Evolutionary conservation across 2,329 filamentous ascomycete genomes (phyloP), one percentile per base, ranked within the genome.

Genomic region (Hawksworthiomyces lignivorus): DNA sequence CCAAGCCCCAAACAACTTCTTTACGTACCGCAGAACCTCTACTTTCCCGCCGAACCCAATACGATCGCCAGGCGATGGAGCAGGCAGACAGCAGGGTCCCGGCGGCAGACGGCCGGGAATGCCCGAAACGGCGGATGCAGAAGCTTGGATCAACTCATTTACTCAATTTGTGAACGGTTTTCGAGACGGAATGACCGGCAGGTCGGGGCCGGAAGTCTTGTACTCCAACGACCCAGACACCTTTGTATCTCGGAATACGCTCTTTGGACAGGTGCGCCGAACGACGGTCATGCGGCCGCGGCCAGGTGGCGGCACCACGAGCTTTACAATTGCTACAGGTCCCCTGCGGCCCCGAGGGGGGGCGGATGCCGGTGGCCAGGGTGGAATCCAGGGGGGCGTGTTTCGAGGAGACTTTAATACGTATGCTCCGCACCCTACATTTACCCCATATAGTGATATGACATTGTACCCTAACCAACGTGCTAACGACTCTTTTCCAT

Each of bases 321-420:
- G 64, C 24, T 64, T 75, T 42, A 75, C 70, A 11, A 68, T 74
- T 40, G 64, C 67, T 26, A 64, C 65, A 18, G 62, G 59, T 14
- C 58, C 65, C 20, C 43, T 59, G 7, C 47, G 56, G 14, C 34
- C 45, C 8, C 26, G 48, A n/a, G 36, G 41, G 30, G 50, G n/a
- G n/a, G n/a, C n/a, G n/a, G n/a, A n/a, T n/a, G n/a, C n/a, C n/a
- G n/a, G n/a, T n/a, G n/a, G n/a, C n/a, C n/a, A n/a, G n/a, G n/a
- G 47, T 33, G 45, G 48, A 10, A 14, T 22, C 27, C 24, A 4
- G 8, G 24, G 24, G 12, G 24, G 24, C 8, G 24, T 26, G 24
- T 12, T 12, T 12, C 8, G 24, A 26, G 42, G 36, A 27, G 54
- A 46, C 9, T 75, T 76, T 52, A 67, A 69, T 58, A 57, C 67